These are phyloP conservation scores for Mimosa pudica DNA, from an alignment of 306 rosid species.

Conservation along the genomic window DNA sequence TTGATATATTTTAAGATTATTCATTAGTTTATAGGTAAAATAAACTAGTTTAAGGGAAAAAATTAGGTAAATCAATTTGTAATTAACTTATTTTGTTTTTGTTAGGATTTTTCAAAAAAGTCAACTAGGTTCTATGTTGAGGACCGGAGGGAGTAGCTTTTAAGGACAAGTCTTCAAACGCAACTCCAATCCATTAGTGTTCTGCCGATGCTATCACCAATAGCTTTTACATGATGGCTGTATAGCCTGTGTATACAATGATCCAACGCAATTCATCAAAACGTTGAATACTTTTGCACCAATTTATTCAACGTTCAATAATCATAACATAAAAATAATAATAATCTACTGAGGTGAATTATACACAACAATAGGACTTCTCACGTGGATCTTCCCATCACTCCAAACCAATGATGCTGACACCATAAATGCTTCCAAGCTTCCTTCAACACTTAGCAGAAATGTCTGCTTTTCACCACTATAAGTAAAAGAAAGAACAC, in stretches of 20 bases:
- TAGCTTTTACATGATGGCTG: too few species aligned
- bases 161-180: too few species aligned
- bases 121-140: too few species aligned
- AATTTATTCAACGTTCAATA: not conserved
- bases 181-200: too few species aligned
- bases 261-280: not conserved
- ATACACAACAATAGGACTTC: constrained; percentile 31
- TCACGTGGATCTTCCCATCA: constrained; percentile 25
- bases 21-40: too few species aligned
- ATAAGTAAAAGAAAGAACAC: constrained; percentile 23
- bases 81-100: too few species aligned
- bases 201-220: too few species aligned
- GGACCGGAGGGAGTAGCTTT: too few species aligned
- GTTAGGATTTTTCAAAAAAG: too few species aligned
- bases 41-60: too few species aligned
- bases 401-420: constrained; percentile 33
- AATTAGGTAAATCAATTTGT: too few species aligned
- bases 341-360: not conserved
- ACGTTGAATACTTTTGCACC: not conserved
- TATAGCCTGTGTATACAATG: not conserved
- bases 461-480: constrained; percentile 8
- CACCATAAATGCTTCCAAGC: not conserved
- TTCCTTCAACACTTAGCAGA: constrained; percentile 13
- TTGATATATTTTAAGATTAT: too few species aligned
- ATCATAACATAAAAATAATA: not conserved